Evolutionary conservation across 768 basidiomycete genomes (phyloP).

Genomic region (Termitomyces heimii): DNA sequence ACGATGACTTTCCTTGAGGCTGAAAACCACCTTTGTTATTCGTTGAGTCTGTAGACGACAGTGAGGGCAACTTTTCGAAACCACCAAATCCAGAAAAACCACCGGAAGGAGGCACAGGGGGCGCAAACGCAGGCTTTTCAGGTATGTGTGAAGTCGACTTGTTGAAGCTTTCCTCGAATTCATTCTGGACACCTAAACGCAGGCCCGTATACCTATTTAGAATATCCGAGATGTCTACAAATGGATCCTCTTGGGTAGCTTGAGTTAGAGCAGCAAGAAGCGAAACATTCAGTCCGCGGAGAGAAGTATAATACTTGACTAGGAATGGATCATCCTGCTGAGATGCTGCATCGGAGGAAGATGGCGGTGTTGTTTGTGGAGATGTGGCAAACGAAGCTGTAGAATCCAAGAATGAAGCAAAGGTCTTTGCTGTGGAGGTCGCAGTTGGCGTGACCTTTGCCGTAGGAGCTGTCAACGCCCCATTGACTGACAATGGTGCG

Average conservation of each 20-base stretch:
- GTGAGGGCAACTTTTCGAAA: constrained; percentile 14
- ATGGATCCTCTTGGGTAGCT: constrained; percentile 63
- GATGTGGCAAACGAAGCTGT: constrained; percentile 1
- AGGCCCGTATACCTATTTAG: constrained; percentile 55
- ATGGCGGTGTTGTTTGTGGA: constrained; percentile 2
- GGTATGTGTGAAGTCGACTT: constrained; percentile 7
- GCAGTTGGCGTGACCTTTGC: constrained; percentile 26
- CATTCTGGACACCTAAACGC: constrained; percentile 49
- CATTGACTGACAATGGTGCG: not conserved
- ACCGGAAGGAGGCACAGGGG: constrained; percentile 14
- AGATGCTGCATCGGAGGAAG: constrained; percentile 8
- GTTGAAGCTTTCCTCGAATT: constrained; percentile 35
- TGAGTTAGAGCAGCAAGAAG: constrained; percentile 52
- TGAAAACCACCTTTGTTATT: not conserved
- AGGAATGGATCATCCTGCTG: constrained; percentile 26
- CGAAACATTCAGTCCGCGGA: constrained; percentile 73
- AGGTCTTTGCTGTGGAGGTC: constrained; percentile 45
- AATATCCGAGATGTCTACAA: constrained; percentile 52
- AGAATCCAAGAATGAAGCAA: constrained; percentile 37
- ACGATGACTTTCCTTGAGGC: not conserved
- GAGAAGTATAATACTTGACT: constrained; percentile 56
- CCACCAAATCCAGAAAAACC: constrained; percentile 23
- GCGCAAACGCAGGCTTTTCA: constrained; percentile 14
- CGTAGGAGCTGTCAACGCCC: constrained; percentile 11
- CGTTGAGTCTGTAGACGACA: not conserved